Conservation (phyloP, 495 filamentous ascomycete genomes). For the Daldinia decipiens region DNA sequence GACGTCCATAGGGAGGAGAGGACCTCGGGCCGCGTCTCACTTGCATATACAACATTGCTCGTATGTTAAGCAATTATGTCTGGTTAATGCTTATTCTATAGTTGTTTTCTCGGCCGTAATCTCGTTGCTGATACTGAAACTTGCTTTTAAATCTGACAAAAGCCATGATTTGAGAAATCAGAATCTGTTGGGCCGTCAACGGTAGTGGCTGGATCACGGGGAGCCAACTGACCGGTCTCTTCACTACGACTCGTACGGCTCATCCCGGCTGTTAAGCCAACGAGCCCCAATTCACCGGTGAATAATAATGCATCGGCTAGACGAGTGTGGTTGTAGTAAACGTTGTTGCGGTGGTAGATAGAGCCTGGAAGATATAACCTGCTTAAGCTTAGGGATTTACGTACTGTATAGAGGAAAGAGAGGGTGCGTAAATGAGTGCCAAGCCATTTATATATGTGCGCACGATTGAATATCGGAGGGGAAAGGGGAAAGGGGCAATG, state of each 20-base stretch:
- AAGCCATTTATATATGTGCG: not conserved
- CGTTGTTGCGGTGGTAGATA: not conserved
- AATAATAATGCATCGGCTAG: not conserved
- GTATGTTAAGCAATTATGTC: slow-evolving; percentile 3
- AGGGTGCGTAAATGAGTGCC: not conserved
- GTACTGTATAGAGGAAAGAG: slow-evolving; percentile 4
- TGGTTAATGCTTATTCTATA: slow-evolving; percentile 26
- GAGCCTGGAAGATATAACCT: slow-evolving; percentile 25
- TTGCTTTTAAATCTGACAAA: slow-evolving; percentile 20
- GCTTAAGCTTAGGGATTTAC: slow-evolving; percentile 18
- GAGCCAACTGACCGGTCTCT: slow-evolving; percentile 26
- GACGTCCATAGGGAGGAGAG: not conserved
- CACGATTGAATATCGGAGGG: slow-evolving; percentile 2
- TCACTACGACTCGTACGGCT: slow-evolving; percentile 10
- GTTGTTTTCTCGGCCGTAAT: slow-evolving; percentile 27
- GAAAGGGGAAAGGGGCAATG: not conserved
- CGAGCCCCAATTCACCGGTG: slow-evolving; percentile 28
- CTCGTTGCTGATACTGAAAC: slow-evolving; percentile 12
- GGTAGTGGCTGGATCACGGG: slow-evolving; percentile 19
- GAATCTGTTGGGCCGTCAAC: slow-evolving; percentile 22
- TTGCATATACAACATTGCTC: slow-evolving; percentile 15
- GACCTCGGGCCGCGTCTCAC: slow-evolving; percentile 26
- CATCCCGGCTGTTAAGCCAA: slow-evolving; percentile 7
- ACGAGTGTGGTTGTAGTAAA: not conserved
- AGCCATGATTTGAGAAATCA: not conserved